Conservation (phyloP, 441 rosid genomes). For the Melastoma candidum region DNA sequence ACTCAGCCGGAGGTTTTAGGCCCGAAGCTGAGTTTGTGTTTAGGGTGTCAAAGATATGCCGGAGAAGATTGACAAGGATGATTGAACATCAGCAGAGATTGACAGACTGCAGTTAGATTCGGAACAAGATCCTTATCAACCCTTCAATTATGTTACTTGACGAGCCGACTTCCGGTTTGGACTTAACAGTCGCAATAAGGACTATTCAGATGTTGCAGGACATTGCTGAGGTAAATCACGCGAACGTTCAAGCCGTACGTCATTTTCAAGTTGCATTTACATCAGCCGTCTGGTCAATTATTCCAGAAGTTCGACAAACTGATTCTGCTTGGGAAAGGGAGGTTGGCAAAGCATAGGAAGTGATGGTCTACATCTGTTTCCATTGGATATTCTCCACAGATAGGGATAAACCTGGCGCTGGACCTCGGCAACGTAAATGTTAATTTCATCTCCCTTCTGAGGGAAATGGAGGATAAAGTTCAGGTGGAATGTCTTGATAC, state of each 20-base stretch:
- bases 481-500: conserved; percentile 48
- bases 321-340: conserved; percentile 90
- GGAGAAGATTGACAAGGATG: too few species aligned
- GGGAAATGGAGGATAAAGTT: conserved; percentile 76
- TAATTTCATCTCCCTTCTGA: conserved; percentile 74
- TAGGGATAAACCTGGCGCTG: conserved; percentile 92
- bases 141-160: conserved; percentile 91
- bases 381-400: conserved; percentile 87
- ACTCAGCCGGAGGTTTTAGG: too few species aligned
- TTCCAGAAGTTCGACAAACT: conserved; percentile 90
- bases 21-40: too few species aligned
- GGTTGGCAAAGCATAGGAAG: conserved; percentile 89
- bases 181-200: conserved; percentile 88
- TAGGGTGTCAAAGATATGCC: too few species aligned
- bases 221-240: conserved; percentile 70
- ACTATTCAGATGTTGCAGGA: conserved; percentile 72
- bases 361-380: conserved; percentile 68
- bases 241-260: too few species aligned
- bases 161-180: conserved; percentile 97
- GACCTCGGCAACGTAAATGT: conserved; percentile 94
- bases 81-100: too few species aligned
- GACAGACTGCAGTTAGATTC: too few species aligned
- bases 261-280: too few species aligned
- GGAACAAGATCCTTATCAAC: conserved; percentile 68
- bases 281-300: conserved; percentile 93